A percentile compares a stretch with the other conserved stretches of the same genome.
Conservation (phyloP, 2,329 filamentous ascomycete species). For the Albifimbria verrucaria region DNA sequence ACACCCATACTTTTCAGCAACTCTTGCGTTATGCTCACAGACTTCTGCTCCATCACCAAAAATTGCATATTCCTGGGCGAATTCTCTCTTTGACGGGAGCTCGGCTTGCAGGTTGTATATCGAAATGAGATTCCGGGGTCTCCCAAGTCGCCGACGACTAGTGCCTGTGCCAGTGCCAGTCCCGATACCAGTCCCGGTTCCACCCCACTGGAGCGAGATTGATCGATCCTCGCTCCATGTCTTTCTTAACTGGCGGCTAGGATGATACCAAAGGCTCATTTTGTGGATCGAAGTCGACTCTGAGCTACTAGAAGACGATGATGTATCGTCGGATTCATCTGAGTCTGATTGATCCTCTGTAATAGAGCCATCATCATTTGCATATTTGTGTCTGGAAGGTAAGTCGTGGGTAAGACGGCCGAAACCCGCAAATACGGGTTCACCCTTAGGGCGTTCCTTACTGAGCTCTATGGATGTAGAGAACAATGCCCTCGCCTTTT, state of each 20-base stretch:
- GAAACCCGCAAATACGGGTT: conserved; percentile 56
- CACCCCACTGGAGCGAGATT: conserved; percentile 58
- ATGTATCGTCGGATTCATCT: conserved; percentile 44
- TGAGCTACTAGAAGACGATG: conserved; percentile 56
- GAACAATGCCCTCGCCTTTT: conserved; percentile 50
- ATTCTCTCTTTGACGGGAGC: conserved; percentile 72
- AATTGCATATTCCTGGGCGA: conserved; percentile 78
- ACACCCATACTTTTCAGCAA: conserved; percentile 69
- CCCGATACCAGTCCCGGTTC: conserved; percentile 51
- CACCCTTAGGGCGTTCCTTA: conserved; percentile 48
- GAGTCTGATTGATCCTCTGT: conserved; percentile 50
- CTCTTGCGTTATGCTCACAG: conserved; percentile 77
- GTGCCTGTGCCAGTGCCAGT: conserved; percentile 50
- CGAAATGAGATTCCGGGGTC: conserved; percentile 66
- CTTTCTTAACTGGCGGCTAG: conserved; percentile 48
- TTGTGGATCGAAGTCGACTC: conserved; percentile 62
- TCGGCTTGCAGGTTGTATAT: conserved; percentile 68
- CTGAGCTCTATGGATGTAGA: conserved; percentile 42
- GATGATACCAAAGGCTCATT: conserved; percentile 54
- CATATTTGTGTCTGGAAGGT: conserved; percentile 42
- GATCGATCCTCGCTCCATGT: conserved; percentile 56
- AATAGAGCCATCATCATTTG: conserved; percentile 47
- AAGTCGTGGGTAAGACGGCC: conserved; percentile 51
- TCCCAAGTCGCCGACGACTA: conserved; percentile 44
- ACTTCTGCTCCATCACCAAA: conserved; percentile 80